Evolutionary conservation across 768 basidiomycete species (phyloP).

Genomic region (Inosperma sp.): DNA sequence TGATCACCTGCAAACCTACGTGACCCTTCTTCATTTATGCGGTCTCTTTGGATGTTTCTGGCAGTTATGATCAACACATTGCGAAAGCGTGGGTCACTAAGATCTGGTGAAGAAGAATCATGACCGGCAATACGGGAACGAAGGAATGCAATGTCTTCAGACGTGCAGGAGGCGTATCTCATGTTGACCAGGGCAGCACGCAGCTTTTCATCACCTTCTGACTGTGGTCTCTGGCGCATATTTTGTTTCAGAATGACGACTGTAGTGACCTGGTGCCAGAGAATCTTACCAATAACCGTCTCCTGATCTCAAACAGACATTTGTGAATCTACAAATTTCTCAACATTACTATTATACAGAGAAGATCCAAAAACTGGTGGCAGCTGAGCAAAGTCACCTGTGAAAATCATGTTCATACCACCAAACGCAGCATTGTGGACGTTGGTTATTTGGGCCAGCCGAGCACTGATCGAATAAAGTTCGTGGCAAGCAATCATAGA

Average conservation of each 20-base stretch:
- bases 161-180: constrained; percentile 30
- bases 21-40: constrained; percentile 26
- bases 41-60: constrained; percentile 29
- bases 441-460: constrained; percentile 20
- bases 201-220: constrained; percentile 23
- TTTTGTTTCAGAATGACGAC: constrained; percentile 34
- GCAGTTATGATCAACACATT: constrained; percentile 34
- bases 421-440: constrained; percentile 26
- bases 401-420: constrained; percentile 39
- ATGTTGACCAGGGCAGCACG: constrained; percentile 29
- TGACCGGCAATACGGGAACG: constrained; percentile 20
- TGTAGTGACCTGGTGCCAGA: constrained; percentile 34
- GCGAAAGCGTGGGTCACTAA: constrained; percentile 17
- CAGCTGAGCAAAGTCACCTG: constrained; percentile 45
- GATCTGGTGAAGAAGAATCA: constrained; percentile 13
- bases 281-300: constrained; percentile 21
- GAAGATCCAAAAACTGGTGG: constrained; percentile 27
- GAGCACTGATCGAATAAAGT: constrained; percentile 26
- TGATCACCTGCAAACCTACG: constrained; percentile 28
- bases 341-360: constrained; percentile 13
- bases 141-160: constrained; percentile 24
- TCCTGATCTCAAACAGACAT: constrained; percentile 16
- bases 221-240: constrained; percentile 27
- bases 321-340: neutral
- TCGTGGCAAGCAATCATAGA: constrained; percentile 39